phyloP scores from a whole-genome alignment of 768 basidiomycete genomes.

The Suillus americanus region DNA sequence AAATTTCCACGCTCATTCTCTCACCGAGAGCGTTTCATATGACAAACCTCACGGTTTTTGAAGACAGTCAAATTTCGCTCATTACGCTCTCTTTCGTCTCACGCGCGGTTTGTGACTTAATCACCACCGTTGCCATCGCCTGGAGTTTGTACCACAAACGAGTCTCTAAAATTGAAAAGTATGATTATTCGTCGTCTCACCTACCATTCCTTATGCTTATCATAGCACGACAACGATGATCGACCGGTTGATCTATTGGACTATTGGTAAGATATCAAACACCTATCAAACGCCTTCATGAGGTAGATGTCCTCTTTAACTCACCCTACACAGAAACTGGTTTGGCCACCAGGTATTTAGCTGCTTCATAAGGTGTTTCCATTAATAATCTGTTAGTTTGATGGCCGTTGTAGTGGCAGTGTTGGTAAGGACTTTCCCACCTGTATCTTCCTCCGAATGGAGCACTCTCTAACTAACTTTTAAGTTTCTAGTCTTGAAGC shows the following conservation, averaged over 20 bases:
- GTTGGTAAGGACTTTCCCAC: neutral
- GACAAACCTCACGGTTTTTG: neutral
- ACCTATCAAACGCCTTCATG: neutral
- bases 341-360: neutral
- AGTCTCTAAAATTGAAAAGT: neutral
- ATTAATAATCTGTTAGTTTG: neutral
- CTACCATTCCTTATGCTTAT: neutral
- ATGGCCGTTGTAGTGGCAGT: neutral
- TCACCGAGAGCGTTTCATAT: neutral
- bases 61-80: neutral
- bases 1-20: neutral
- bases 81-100: neutral
- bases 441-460: neutral
- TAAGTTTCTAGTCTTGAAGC: neutral
- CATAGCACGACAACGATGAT: neutral
- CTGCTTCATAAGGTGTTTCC: neutral
- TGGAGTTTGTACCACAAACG: neutral
- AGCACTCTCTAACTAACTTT: neutral
- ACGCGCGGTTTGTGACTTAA: neutral
- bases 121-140: neutral
- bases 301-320: neutral
- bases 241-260: neutral
- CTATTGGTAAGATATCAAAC: neutral
- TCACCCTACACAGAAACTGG: neutral
- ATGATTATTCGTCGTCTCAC: neutral